Percentiles rank a stretch among this genome's conserved stretches.
These are phyloP conservation scores for Curvularia hawaiiensis DNA, from an alignment of 2,329 filamentous ascomycete species.

Conservation along the genomic window DNA sequence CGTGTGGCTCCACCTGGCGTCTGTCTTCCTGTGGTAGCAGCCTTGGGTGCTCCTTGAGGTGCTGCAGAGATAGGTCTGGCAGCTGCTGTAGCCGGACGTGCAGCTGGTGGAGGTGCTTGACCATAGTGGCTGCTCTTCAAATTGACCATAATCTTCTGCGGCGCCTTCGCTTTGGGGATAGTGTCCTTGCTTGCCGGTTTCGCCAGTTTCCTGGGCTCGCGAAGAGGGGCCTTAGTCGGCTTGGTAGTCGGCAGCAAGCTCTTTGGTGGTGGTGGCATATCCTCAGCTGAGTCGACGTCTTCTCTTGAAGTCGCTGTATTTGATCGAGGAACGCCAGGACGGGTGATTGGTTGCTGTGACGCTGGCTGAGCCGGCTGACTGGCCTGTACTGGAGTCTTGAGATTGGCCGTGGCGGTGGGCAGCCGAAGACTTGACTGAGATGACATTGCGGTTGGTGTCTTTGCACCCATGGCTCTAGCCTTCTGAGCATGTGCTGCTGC, in stretches of 20 bases:
- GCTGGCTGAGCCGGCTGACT: conserved; percentile 30
- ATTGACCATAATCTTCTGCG: conserved; percentile 67
- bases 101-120: conserved; percentile 56
- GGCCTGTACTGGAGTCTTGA: conserved; percentile 56
- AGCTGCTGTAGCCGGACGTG: conserved; percentile 55
- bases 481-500: conserved; percentile 56
- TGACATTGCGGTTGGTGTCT: conserved; percentile 55
- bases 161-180: conserved; percentile 65
- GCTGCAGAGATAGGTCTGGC: conserved; percentile 33
- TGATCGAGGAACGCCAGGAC: conserved; percentile 31
- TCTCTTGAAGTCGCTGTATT: conserved; percentile 41
- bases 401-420: conserved; percentile 24
- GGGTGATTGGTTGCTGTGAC: conserved; percentile 37
- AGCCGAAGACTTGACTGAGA: conserved; percentile 40
- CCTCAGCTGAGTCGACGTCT: conserved; percentile 52
- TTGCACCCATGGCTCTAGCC: conserved; percentile 47
- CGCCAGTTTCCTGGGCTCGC: conserved; percentile 56
- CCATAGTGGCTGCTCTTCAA: conserved; percentile 59
- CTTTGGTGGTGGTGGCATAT: conserved; percentile 67
- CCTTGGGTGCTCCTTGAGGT: conserved; percentile 27
- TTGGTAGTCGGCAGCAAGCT: conserved; percentile 57
- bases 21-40: conserved; percentile 59
- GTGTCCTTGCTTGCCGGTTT: conserved; percentile 66
- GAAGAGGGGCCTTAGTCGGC: conserved; percentile 36
- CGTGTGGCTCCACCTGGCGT: conserved; percentile 39